Evolutionary conservation across 176 grass and related monocot genomes (phyloP).

Genomic region (Panicum miliaceum): DNA sequence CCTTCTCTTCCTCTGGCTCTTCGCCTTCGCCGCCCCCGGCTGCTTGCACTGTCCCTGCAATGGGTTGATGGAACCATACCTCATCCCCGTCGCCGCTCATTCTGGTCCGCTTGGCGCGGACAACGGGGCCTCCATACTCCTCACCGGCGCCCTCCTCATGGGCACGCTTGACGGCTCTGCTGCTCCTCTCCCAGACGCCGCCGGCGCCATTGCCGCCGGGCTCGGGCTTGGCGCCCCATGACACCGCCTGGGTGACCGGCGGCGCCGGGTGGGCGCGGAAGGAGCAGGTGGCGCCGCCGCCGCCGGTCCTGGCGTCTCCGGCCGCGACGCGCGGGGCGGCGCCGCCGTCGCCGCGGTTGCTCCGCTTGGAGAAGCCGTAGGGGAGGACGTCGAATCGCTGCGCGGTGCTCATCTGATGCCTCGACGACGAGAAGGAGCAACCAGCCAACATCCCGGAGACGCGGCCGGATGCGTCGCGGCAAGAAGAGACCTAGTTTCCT

Average conservation of each 20-base stretch:
- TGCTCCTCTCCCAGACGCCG: slow-evolving; percentile 47
- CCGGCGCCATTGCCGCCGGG: slow-evolving; percentile 33
- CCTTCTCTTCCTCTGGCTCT: slow-evolving; percentile 68
- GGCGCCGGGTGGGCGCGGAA: slow-evolving; percentile 67
- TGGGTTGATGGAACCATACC: slow-evolving; percentile 88
- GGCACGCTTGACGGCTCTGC: slow-evolving; percentile 68
- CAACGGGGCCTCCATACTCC: slow-evolving; percentile 54
- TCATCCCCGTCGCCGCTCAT: slow-evolving; percentile 55
- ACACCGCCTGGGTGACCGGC: slow-evolving; percentile 55
- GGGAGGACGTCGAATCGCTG: slow-evolving; percentile 78
- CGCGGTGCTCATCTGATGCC: slow-evolving; percentile 90
- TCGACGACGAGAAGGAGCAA: slow-evolving; percentile 79
- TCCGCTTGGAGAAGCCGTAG: slow-evolving; percentile 79
- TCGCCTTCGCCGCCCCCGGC: slow-evolving; percentile 35
- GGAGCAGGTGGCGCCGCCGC: slow-evolving; percentile 44
- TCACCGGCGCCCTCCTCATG: slow-evolving; percentile 58
- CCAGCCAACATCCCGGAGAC: slow-evolving; percentile 93
- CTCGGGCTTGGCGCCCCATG: slow-evolving; percentile 58
- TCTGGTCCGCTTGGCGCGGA: slow-evolving; percentile 74
- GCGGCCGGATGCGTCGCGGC: slow-evolving; percentile 24
- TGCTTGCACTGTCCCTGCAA: slow-evolving; percentile 50
- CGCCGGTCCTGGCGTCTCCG: slow-evolving; percentile 46
- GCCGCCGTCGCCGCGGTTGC: slow-evolving; percentile 32
- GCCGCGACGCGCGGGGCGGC: slow-evolving; percentile 53
- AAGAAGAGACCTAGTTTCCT: slow-evolving; percentile 13